These are phyloP conservation scores for Rhizopus arrhizus DNA, from an alignment of 371 early-diverging fungal genomes.

Conservation along the genomic window DNA sequence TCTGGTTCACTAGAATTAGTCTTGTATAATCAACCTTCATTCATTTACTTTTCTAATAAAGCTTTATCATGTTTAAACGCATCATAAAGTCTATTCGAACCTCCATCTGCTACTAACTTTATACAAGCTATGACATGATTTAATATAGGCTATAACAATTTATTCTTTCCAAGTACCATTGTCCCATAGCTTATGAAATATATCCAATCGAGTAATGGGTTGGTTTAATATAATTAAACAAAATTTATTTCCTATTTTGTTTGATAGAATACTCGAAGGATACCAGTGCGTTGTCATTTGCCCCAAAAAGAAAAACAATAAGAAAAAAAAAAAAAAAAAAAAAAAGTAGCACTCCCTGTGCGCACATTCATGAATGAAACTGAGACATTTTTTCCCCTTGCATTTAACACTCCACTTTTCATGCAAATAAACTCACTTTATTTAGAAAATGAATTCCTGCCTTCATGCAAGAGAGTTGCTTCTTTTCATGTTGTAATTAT, in stretches of 20 bases:
- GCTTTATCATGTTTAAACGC: slow-evolving; percentile 49
- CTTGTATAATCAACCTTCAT: background rate
- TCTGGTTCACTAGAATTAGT: slow-evolving; percentile 35
- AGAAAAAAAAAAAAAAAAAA: background rate
- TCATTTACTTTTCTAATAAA: background rate
- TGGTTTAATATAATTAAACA: slow-evolving; percentile 46
- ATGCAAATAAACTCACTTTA: too few species aligned
- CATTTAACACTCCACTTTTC: too few species aligned
- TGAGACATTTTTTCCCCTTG: too few species aligned
- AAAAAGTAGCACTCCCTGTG: background rate
- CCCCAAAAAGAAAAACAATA: background rate
- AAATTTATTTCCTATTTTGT: slow-evolving; percentile 26
- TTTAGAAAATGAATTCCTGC: background rate
- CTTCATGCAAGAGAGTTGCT: background rate
- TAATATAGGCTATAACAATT: background rate
- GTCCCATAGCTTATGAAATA: slow-evolving; percentile 38
- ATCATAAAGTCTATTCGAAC: slow-evolving; percentile 84
- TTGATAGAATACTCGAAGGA: slow-evolving; percentile 36
- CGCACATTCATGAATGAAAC: too few species aligned
- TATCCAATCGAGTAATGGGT: slow-evolving; percentile 31
- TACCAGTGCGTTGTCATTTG: slow-evolving; percentile 32
- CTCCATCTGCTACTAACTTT: slow-evolving; percentile 87
- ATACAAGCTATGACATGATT: slow-evolving; percentile 53
- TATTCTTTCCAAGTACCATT: slow-evolving; percentile 31
- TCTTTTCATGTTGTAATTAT: background rate